Evolutionary conservation across 495 filamentous ascomycete species (phyloP), one percentile per base, ranked within the genome.

Genomic region (Emericellopsis terricola): DNA sequence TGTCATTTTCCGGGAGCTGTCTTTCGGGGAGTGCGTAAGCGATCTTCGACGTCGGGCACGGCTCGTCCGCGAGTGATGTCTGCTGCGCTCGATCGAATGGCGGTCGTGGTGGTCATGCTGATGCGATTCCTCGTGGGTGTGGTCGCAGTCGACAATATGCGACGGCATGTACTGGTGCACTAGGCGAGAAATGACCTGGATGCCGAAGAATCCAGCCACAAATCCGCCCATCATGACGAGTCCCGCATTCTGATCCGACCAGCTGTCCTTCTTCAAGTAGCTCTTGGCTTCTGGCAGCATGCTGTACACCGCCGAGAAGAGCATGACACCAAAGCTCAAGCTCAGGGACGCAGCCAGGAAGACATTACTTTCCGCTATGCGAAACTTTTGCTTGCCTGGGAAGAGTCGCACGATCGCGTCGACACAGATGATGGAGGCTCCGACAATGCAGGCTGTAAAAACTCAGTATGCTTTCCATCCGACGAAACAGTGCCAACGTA

Each of bases 271-370:
- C 14, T 61, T 55, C 8, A 97, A 66, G 50, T 87, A 92, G 15
- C 65, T 60, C 43, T 74, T 78, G 3, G 89, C 70, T 10, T 77
- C 79, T 10, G 89, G 89, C 13, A 97, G 71, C 78, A 97, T 94
- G 52, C 79, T 86, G 47, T 89, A 92, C 18, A 97, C 55, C 2
- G 91, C 78, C 35, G 85, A 93, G 48, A 94, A 97, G 13, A 94
- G 64, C 86, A 97, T 91, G n/a, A 97, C 89, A 19, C 89, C 89
- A 31, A 92, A 92, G 52, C 84, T 93, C 32, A 97, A 56, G 56
- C 84, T 92, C 39, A 96, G 57, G 2, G 87, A 92, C 15, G 75
- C 73, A 1, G 86, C 83, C 11, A 94, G 64, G 53, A 97, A 97
- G 15, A 63, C 63, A 56, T 77, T 84, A 52, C 79, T 93, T 44